These are phyloP conservation scores for Elsinoe arachidis DNA, from an alignment of 2,329 filamentous ascomycete species.

Conservation along the genomic window DNA sequence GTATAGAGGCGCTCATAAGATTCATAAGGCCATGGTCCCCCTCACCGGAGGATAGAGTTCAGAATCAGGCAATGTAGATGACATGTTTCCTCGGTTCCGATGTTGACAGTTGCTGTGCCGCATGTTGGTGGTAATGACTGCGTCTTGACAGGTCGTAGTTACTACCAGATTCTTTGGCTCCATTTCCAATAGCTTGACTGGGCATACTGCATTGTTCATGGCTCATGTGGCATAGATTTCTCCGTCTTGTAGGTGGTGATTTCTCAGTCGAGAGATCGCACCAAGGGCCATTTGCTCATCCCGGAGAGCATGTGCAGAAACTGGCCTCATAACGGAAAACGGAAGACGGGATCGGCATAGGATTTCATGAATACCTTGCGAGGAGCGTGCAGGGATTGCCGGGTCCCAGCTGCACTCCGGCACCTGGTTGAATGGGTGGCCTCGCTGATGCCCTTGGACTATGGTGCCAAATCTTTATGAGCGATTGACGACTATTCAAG, in stretches of 20 bases:
- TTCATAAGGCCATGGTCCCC: neutral
- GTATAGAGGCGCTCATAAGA: neutral
- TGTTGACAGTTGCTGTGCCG: neutral
- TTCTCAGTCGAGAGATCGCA: neutral
- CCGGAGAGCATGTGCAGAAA: neutral
- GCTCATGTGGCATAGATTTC: neutral
- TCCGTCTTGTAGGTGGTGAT: neutral
- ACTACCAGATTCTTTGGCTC: neutral
- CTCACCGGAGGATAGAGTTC: neutral
- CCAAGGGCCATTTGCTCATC: neutral
- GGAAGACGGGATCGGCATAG: too few species aligned
- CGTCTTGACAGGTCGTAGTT: neutral
- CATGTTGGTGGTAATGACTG: neutral
- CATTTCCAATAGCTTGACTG: neutral
- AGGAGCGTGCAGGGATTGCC: too few species aligned
- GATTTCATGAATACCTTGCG: too few species aligned
- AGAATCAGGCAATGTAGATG: slow-evolving; percentile 8
- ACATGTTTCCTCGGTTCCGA: neutral
- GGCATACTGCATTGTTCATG: neutral
- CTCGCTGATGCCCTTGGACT: too few species aligned
- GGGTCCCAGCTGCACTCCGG: too few species aligned
- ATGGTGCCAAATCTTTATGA: too few species aligned
- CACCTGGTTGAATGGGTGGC: too few species aligned
- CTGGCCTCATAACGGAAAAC: neutral
- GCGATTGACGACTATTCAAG: too few species aligned